Evolutionary conservation across 257 asterid species (phyloP), one percentile per base, ranked within the genome.

Genomic region (Apocynum venetum): DNA sequence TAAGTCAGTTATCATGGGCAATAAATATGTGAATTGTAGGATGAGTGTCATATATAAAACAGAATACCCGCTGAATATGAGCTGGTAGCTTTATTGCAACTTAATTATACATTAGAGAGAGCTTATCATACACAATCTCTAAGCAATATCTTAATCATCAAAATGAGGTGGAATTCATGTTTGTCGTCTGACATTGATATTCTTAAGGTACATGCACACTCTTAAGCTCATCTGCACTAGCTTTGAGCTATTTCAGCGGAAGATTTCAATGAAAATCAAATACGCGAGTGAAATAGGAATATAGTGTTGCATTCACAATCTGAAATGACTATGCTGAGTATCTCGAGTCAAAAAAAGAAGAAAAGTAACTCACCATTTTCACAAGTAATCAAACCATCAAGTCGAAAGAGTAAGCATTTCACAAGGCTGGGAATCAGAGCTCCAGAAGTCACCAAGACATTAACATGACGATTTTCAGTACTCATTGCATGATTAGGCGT

Each of bases 381-480:
- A 80, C 88, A 89, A 74, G 93, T 76, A 75, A 95, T 49, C 70
- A 91, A 60, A 66, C 80, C 82, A 78, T 86, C 91, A 40, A 95
- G 96, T 51, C 94, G 88, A 79, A 85, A 91, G 85, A 90, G 91
- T 76, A 93, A 84, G 91, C 98, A 93, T 83, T 95, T 95, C 85
- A 88, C 96, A 79, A 95, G 86, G 91, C 98, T 95, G 80, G 99
- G 98, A 83, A 95, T 77, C 79, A 95, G 90, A 36, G 97, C 86
- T 38, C 98, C 98, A 46, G 98, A 89, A 75, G 99, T 95, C 80
- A 95, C 99, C 47, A 95, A 80, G 75, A 95, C 78, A 77, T 95
- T 95, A 65, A 95, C 93, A 81, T 91, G 87, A 85, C 87, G 88
- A 74, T 46, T 81, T 38, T 80, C 76, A 47, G 80, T 25, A 76